These are phyloP conservation scores for Malus sylvestris DNA, from an alignment of 306 rosid species.

Conservation along the genomic window DNA sequence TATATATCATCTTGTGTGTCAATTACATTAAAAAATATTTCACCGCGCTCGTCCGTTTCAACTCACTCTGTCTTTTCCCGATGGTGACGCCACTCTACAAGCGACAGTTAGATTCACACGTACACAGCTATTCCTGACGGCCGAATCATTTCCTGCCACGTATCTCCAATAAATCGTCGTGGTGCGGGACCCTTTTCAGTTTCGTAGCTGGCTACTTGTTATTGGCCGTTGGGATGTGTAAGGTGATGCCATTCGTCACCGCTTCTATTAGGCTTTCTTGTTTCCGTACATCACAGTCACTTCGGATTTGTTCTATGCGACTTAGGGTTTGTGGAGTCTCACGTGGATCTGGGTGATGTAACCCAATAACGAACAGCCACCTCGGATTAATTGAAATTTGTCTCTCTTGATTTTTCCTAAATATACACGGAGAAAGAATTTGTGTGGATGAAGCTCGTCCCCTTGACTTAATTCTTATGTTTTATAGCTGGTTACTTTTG, in stretches of 20 bases:
- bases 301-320: background rate
- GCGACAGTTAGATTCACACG: conserved; percentile 7
- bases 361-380: background rate
- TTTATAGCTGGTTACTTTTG: too few relatives aligned
- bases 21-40: too few relatives aligned
- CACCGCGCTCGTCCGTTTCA: conserved; percentile 1
- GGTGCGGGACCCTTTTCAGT: background rate
- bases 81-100: background rate
- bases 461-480: too few relatives aligned
- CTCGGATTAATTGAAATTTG: too few relatives aligned
- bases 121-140: background rate
- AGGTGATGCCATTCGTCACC: background rate
- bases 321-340: background rate
- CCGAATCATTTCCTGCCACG: background rate
- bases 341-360: background rate
- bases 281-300: conserved; percentile 8
- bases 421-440: too few relatives aligned
- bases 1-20: fast-evolving
- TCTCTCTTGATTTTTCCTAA: too few relatives aligned
- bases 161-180: background rate
- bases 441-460: too few relatives aligned
- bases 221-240: background rate
- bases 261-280: background rate
- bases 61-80: background rate
- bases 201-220: background rate